Conservation (phyloP, 163 green algal species). For the Scenedesmus sp. region DNA sequence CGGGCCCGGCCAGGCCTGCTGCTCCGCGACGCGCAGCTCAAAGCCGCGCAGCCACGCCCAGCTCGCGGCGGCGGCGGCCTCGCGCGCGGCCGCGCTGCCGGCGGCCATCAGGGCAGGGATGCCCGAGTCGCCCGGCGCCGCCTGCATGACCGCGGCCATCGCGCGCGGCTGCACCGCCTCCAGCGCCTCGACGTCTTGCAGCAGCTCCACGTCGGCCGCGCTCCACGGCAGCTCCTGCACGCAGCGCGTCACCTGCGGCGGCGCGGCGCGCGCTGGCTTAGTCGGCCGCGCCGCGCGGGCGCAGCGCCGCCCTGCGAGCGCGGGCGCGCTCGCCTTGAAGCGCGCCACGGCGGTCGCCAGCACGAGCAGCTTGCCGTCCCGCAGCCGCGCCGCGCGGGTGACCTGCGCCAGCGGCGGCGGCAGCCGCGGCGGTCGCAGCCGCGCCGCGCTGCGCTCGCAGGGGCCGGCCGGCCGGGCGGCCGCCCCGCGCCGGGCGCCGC, state of each 20-base stretch:
- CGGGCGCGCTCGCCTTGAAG: constrained; percentile 21
- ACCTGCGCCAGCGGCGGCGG: constrained; percentile 1
- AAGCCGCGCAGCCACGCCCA: constrained; percentile 31
- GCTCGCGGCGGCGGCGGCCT: constrained; percentile 10
- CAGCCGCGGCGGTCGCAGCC: not conserved
- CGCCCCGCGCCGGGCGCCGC: too few relatives aligned
- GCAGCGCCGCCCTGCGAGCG: not conserved
- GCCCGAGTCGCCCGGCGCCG: not conserved
- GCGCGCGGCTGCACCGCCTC: constrained; percentile 11
- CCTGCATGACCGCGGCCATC: constrained; percentile 25
- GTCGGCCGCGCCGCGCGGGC: not conserved
- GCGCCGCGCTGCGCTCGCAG: too few relatives aligned
- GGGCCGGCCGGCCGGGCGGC: too few relatives aligned
- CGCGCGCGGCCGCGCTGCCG: not conserved
- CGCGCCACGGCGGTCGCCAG: constrained; percentile 43
- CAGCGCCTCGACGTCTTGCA: constrained; percentile 45
- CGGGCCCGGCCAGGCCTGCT: constrained; percentile 32
- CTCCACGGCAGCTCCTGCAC: constrained; percentile 46
- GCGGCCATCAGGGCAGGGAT: constrained; percentile 24
- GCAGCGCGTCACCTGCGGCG: constrained; percentile 33
- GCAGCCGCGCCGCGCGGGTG: constrained; percentile 47
- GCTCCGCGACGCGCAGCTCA: constrained; percentile 15
- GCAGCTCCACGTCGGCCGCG: constrained; percentile 31
- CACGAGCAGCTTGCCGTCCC: constrained; percentile 54
- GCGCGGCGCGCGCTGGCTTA: not conserved